Conservation (phyloP, 2,329 filamentous ascomycete genomes). For the Aaosphaeria arxii region DNA sequence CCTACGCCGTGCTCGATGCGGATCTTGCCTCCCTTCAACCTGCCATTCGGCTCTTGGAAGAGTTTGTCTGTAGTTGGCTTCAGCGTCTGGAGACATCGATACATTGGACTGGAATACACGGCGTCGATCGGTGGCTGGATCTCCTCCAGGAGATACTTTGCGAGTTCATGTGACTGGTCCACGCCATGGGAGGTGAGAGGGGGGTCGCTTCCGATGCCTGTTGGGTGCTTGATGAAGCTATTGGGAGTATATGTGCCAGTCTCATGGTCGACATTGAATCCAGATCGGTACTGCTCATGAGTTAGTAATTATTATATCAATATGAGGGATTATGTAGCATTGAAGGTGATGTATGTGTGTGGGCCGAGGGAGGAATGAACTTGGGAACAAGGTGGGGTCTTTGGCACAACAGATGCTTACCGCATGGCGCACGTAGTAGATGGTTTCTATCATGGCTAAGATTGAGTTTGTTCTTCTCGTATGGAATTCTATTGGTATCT, state of each 20-base stretch:
- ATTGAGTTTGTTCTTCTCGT: neutral
- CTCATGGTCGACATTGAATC: constrained; percentile 78
- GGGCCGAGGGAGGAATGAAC: neutral
- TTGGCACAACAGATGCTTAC: constrained; percentile 32
- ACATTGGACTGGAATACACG: constrained; percentile 62
- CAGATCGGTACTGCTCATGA: constrained; percentile 69
- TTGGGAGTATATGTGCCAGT: constrained; percentile 75
- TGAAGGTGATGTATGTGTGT: neutral
- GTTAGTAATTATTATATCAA: neutral
- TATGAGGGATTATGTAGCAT: neutral
- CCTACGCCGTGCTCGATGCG: constrained; percentile 53
- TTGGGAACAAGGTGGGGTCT: neutral
- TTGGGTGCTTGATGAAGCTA: constrained; percentile 61
- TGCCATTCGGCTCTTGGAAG: constrained; percentile 19
- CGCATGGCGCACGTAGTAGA: constrained; percentile 51
- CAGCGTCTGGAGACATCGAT: constrained; percentile 38
- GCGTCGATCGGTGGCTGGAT: constrained; percentile 67
- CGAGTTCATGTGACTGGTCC: constrained; percentile 77
- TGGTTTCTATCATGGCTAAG: constrained; percentile 42
- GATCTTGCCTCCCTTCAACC: constrained; percentile 38
- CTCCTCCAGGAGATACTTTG: constrained; percentile 55
- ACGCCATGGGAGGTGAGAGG: constrained; percentile 85
- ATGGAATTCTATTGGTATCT: too few relatives aligned
- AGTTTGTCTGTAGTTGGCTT: constrained; percentile 36
- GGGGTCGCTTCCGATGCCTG: constrained; percentile 83